Conservation (phyloP, 495 filamentous ascomycete species). For the Podospora fimiseda region DNA sequence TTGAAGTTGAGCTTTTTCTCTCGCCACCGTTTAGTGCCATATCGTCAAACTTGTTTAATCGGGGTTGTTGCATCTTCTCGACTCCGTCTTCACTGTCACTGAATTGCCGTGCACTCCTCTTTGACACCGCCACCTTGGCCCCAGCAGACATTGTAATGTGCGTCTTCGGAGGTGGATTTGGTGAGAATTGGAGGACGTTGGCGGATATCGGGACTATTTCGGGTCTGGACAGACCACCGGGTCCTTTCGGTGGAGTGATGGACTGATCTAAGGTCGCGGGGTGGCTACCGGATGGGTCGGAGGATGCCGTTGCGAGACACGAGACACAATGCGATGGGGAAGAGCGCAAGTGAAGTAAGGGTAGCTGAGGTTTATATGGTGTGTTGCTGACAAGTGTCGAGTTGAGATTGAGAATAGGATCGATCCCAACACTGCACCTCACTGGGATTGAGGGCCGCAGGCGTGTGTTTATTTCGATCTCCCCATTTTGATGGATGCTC, state of each 20-base stretch:
- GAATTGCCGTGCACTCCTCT: slow-evolving; percentile 20
- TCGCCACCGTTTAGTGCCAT: not conserved
- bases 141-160: slow-evolving; percentile 12
- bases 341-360: not conserved
- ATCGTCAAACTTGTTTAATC: slow-evolving; percentile 7
- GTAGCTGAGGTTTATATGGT: not conserved
- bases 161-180: not conserved
- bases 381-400: not conserved
- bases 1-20: slow-evolving; percentile 11
- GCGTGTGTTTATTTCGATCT: not conserved
- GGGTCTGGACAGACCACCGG: not conserved
- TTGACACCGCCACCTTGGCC: slow-evolving; percentile 20
- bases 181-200: not conserved
- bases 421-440: not conserved
- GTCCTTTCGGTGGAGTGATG: not conserved
- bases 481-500: not conserved
- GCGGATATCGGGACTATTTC: not conserved
- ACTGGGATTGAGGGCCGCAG: not conserved
- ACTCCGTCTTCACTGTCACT: slow-evolving; percentile 19
- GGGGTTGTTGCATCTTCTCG: slow-evolving; percentile 1
- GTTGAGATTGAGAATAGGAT: not conserved
- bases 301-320: not conserved
- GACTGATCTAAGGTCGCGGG: not conserved
- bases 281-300: not conserved
- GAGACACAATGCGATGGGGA: too few relatives aligned